Percentiles rank a stretch among this genome's conserved stretches.
These are phyloP conservation scores for Tinospora cordifolia DNA, from an alignment of 164 flowering plant genomes.

Conservation along the genomic window DNA sequence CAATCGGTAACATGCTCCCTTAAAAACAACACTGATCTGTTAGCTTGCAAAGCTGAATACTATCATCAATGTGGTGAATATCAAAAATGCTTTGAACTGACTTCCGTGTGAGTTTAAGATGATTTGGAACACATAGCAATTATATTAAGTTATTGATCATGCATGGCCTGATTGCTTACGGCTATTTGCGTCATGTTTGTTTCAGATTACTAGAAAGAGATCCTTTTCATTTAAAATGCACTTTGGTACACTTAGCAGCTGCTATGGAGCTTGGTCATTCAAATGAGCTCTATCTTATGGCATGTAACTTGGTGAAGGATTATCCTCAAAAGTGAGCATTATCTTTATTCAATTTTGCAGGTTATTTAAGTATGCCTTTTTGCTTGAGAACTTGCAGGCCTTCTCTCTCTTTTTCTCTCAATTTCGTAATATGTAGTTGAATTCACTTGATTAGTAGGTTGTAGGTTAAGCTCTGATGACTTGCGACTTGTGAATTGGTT, in stretches of 20 bases:
- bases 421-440: background rate
- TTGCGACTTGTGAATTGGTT: too few species aligned
- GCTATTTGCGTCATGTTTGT: conserved; percentile 4
- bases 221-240: conserved; percentile 88
- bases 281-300: conserved; percentile 93
- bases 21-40: conserved; percentile 72
- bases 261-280: conserved; percentile 96
- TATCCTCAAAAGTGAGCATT: conserved; percentile 89
- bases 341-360: background rate
- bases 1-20: conserved; percentile 44
- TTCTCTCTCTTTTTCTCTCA: too few species aligned
- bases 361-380: background rate
- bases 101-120: conserved; percentile 54
- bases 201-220: conserved; percentile 90
- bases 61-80: conserved; percentile 94
- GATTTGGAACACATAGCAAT: conserved; percentile 1
- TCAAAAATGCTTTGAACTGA: conserved; percentile 89
- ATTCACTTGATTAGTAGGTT: too few species aligned
- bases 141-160: conserved; percentile 2
- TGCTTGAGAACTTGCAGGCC: background rate
- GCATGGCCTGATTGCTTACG: background rate
- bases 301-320: conserved; percentile 90
- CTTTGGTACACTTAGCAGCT: conserved; percentile 88
- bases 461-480: too few species aligned
- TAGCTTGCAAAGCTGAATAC: conserved; percentile 98